Base-by-base conservation (phyloP, 495 filamentous ascomycete genomes). In the Recurvomyces mirabilis region DNA sequence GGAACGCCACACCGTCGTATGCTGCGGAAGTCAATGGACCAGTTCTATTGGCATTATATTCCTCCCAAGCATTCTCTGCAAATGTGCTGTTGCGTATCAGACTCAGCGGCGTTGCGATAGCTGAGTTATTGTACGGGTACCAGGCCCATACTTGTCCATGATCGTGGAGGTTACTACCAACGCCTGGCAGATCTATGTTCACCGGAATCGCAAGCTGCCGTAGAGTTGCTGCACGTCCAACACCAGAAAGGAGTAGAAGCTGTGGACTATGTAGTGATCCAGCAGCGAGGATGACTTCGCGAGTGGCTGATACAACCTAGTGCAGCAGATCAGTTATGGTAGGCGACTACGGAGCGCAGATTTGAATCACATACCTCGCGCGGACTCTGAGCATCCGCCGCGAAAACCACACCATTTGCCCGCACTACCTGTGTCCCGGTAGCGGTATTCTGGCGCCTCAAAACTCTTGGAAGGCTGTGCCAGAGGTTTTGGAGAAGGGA, bases 21-120 rank as follows among this genome's bases (percentile, higher is more conserved):
- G 65, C 55, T 4, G 56, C 59, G 5, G 61, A 54, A 3, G 66
- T 69, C 55, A 61, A 63, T 6, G 68, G 67, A 22, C 67, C 65
- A 24, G 54, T 54, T 7, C 38, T 21, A 30, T 54, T 57, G 15
- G 38, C 33, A 28, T 46, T 48, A 32, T 51, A 57, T 3, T 47
- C 52, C 13, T 19, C 35, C 24, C 38, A 39, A 13, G 54, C 54
- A n/a, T 30, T 18, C 22, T 24, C 34, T 13, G 36, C 39, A 39
- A 51, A 51, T 2, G 46, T 44, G 5, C 19, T 18, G 28, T 57
- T 50, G 42, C 23, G 42, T 18, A 43, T 23, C 18, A 57, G 43
- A 17, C 31, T 25, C 4, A 46, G 35, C 15, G 54, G 54, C 12
- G 29, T 49, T 14, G 46, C 7, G 15, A 26, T 44, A n/a, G 39